Base-by-base conservation (phyloP, 2,329 filamentous ascomycete species). In the Septoria petroselini region DNA sequence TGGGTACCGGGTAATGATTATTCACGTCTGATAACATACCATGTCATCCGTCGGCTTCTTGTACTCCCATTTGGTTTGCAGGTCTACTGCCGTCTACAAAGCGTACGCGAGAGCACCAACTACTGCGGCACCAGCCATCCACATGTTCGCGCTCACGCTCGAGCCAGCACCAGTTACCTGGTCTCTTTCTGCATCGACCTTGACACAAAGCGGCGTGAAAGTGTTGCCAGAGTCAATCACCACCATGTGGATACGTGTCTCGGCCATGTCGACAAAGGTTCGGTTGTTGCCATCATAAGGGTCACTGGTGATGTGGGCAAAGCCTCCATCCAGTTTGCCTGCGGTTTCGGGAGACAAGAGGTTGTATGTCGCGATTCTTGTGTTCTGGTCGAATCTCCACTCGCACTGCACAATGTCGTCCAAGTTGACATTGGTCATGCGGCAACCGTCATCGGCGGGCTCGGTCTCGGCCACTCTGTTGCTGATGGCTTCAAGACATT, bases 201-300 rank as follows among this genome's bases (percentile, higher is more conserved):
- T 43, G 14, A 54, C 43, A 27, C 51, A 54, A 8, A 54, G 39
- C 12, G 51, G 51, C 8, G 43, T 41, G 17, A 39, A 49, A 3
- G 42, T 48, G 31, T 31, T 54, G 12, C 51, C 51, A n/a, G 46
- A 50, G 12, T 54, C 47, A 19, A 54, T 47, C 7, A 50, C 48
- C 8, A 54, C 35, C 33, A 54, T 50, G 15, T 54, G 47, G 3
- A 50, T 15, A 9, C 48, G 38, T 5, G 35, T 40, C 19, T 54
- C 51, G 5, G 42, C 46, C 7, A 42, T 44, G 15, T 47, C 46
- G 14, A 50, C 25, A 12, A 49, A 42, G 4, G 41, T 54, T 17
- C 27, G 30, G 18, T 54, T 54, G 11, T 14, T 18, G 27, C 37
- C 38, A 23, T 54, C 51, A 19, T 42, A 50, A 1, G 43, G 37